These are phyloP conservation scores for Solanum virginianum DNA, from an alignment of 257 asterid species.

Conservation along the genomic window DNA sequence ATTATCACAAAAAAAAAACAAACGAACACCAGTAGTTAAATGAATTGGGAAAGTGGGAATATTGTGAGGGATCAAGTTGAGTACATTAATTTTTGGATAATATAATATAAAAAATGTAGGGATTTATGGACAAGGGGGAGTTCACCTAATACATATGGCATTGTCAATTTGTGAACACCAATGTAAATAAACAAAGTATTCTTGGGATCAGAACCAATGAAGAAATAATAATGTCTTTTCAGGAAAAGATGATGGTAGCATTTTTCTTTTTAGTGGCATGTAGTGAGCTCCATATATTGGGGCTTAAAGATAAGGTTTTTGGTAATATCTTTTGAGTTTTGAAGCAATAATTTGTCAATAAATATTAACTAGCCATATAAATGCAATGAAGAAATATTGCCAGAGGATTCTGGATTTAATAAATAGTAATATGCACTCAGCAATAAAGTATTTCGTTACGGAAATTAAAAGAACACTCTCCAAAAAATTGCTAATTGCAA, in stretches of 20 bases:
- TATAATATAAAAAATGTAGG: neutral
- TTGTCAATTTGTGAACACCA: neutral
- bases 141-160: constrained; percentile 1
- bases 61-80: neutral
- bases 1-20: neutral
- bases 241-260: neutral
- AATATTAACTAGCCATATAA: neutral
- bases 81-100: neutral
- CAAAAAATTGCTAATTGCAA: neutral
- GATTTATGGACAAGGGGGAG: neutral
- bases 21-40: neutral
- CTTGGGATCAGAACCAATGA: constrained; percentile 6
- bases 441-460: neutral
- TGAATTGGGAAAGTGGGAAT: neutral
- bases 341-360: constrained; percentile 4
- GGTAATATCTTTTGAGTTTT: neutral
- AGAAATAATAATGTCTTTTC: neutral
- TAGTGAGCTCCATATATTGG: neutral
- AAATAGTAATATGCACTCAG: neutral
- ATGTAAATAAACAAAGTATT: neutral
- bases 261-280: neutral
- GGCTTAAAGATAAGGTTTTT: neutral
- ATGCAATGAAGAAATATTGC: neutral
- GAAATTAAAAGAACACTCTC: neutral
- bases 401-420: no score